phyloP scores from a whole-genome alignment of 108 stramenopile species.

The Skeletonema marinoi region DNA sequence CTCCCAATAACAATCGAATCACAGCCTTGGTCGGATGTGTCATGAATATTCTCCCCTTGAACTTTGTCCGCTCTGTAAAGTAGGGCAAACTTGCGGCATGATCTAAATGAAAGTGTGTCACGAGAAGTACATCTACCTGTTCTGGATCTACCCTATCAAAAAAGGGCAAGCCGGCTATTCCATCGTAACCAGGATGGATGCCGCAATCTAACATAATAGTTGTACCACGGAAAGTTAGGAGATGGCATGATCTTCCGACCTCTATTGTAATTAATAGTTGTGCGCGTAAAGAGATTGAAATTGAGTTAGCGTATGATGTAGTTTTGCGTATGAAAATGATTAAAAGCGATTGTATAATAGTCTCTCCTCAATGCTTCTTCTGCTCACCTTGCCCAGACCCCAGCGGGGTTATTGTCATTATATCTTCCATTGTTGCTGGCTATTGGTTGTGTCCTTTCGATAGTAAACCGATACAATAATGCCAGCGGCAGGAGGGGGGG shows the following conservation, averaged over 20 bases:
- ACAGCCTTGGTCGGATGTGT: constrained; percentile 99
- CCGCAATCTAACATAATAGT: constrained; percentile 97
- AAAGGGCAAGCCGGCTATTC: constrained; percentile 89
- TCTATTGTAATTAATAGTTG: constrained; percentile 48
- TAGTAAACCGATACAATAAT: too few species aligned
- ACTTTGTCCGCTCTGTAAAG: constrained; percentile 97
- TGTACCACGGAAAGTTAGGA: constrained; percentile 94
- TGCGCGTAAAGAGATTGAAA: too few species aligned
- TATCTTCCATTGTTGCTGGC: constrained; percentile 63
- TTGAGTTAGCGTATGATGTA: too few species aligned
- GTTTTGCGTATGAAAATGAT: too few species aligned
- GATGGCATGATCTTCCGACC: constrained; percentile 97
- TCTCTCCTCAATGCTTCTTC: neutral
- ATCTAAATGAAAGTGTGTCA: constrained; percentile 98
- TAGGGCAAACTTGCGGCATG: constrained; percentile 97
- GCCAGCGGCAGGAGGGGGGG: too few species aligned
- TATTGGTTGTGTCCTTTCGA: too few species aligned
- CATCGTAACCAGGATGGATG: constrained; percentile 97
- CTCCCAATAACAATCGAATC: constrained; percentile 88
- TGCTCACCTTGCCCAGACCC: constrained; percentile 42
- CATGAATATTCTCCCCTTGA: constrained; percentile 95
- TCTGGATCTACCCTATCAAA: constrained; percentile 89
- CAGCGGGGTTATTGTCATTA: constrained; percentile 82
- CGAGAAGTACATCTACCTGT: constrained; percentile 85
- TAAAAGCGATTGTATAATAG: neutral